Evolutionary conservation across 208 protist genomes (phyloP), one percentile per base, ranked within the genome.

Genomic region (Wallacemonas sp.): DNA sequence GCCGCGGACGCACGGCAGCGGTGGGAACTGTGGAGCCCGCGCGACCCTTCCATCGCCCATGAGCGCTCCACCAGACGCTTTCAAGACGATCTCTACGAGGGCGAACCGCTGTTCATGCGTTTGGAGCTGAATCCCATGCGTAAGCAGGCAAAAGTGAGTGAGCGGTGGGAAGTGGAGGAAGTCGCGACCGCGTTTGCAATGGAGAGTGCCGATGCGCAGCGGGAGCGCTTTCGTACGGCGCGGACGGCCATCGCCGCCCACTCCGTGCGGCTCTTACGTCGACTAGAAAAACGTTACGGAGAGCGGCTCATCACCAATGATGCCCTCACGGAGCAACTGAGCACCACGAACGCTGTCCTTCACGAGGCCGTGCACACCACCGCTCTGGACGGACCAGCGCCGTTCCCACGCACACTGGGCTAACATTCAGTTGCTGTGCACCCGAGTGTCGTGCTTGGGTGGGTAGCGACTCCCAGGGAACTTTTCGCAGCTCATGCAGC

Each of bases 71-170:
- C 84, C 6, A 80, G 89, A 0, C 89, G 87, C 63, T 81, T 95
- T 52, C 89, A 95, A 61, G 89, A 95, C 63, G 68, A 92, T 60
- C 65, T 95, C 12, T 95, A 95, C 71, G 89, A 91, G 37, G 89
- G 89, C 26, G 89, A 95, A 69, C 89, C 89, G 6, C 79, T 92
- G 19, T 95, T 95, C 41, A 85, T 89, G 82, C 80, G 72, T n/a
- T 57, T 92, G 57, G 39, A 57, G 38, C 37, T 53, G 21, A 66
- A 50, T 27, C 46, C 44, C 3, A 71, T 83, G 67, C 85, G 89
- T 1, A 54, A 46, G 1, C 29, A 36, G 5, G 78, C 73, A 50
- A 74, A 78, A 13, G 59, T 92, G 21, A 75, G 64, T 39, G 82
- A 87, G 57, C 83, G 86, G 26, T 95, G 89, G 86, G 81, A 92